Evolutionary conservation across 176 grass and related monocot species (phyloP), one percentile per base, ranked within the genome.

Genomic region (Oryza punctata): DNA sequence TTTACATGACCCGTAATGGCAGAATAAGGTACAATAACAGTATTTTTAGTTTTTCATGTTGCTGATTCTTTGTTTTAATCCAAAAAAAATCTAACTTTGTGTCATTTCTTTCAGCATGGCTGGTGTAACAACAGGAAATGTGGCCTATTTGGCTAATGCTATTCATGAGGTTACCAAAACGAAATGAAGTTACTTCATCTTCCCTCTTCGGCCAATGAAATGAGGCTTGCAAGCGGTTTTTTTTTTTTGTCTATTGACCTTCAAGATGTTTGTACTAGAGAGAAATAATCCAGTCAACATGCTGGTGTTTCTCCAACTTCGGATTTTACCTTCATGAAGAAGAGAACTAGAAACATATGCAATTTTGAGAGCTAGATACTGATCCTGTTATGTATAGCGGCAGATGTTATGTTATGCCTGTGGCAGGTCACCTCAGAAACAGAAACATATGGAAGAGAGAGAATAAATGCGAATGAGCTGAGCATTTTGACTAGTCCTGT

Each of bases 1-100:
- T 98, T 81, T 98, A 98, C 82, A 95, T 98, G 93, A 98, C 96
- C 16, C 91, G 96, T 46, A 95, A 98, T 18, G 96, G 93, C 38
- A 88, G 96, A 86, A 96, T 98, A 92, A 96, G 96, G 96, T 91
- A 93, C 10, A 64, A 29, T 15, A 60, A 25, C 54, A 70, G 8
- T 65, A 12, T 3, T 43, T 6, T 32, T 4, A 15, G 21, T 81
- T 90, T 76, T 70, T 70, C 8, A 4, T 71, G 12, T n/a, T 0
- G 1, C 10, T 60, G 40, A 46, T 28, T 15, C n/a, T 21, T 75
- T 84, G 40, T 11, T 70, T 5, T 76, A 35, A 57, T 59, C 1
- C 10, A 38, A 38, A 8, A 37, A 57, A 60, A 79, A 61, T 50
- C 30, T 73, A 30, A 77, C 72, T 67, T 54, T 32, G 1, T 77